Evolutionary conservation across 305 asterid genomes (phyloP), one percentile per base, ranked within the genome.

Genomic region (Fraxinus angustifolia): DNA sequence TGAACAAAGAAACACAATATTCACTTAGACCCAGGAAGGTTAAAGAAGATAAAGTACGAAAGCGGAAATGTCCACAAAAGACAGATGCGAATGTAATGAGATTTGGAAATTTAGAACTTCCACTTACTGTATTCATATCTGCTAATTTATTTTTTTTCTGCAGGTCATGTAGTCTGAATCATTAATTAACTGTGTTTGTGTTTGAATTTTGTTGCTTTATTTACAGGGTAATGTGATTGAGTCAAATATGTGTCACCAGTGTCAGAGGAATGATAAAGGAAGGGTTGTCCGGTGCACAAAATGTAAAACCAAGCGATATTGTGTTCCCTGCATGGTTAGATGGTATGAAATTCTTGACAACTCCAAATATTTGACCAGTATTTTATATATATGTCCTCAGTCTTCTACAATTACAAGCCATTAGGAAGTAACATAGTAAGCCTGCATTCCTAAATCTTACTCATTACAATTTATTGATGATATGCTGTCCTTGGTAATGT

Each of bases 161-260:
- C 19, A 67, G 34, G 36, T 26, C 73, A 28, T 23, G 70, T 35
- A 35, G 38, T 58, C 30, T 58, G 34, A 26, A 65, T 53, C 19
- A n/a, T 48, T 34, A 33, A 12, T 28, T 78, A 35, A 35, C 75
- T 73, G 67, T 35, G 53, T 1, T 60, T 19, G 26, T 68, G 35
- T 56, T 28, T 26, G 4, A 11, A 67, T 3, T 67, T 67, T 67
- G 36, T 26, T 67, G 73, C 35, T 12, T 26, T 67, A 11, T 75
- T 75, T 45, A 53, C 88, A 91, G 94, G 93, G 87, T 30, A 78
- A 50, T 79, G 75, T 28, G 19, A 62, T 77, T 19, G 75, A 68
- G 72, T 89, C 92, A 8, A 86, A 73, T 62, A 90, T 87, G 94
- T 93, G 97, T 74, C 97, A 93, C 75, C 97, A 91, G 31, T 91